Conservation (phyloP, 176 grass and related monocot genomes). For the Thinopyrum elongatum region DNA sequence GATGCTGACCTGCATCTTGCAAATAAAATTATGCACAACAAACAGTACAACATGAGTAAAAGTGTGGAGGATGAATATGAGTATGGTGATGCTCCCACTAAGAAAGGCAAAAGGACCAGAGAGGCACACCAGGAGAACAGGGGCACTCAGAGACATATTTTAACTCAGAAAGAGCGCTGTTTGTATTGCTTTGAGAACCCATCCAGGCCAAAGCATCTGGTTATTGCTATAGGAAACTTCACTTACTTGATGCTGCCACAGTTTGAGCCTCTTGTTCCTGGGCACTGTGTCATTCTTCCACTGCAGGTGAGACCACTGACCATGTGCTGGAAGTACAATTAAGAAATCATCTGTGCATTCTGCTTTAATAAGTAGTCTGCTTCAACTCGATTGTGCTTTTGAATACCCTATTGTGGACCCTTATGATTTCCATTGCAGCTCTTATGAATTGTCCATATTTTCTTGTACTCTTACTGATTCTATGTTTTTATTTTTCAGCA, state of each 20-base stretch:
- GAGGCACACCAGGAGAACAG: constrained; percentile 41
- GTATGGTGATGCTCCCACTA: constrained; percentile 77
- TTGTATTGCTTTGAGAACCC: constrained; percentile 95
- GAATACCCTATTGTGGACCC: not conserved
- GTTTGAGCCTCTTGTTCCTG: constrained; percentile 69
- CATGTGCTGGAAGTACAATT: not conserved
- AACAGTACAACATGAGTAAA: constrained; percentile 60
- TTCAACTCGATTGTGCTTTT: constrained; percentile 2
- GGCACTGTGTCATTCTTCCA: constrained; percentile 87
- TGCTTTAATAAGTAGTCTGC: not conserved
- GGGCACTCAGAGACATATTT: constrained; percentile 29
- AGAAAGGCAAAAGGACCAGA: constrained; percentile 61
- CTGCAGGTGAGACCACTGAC: constrained; percentile 67
- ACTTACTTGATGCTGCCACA: constrained; percentile 91
- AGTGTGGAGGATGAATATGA: constrained; percentile 95
- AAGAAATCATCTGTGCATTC: not conserved
- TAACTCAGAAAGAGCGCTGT: constrained; percentile 86
- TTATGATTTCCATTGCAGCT: not conserved
- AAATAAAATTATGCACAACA: constrained; percentile 83
- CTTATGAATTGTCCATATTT: constrained; percentile 6
- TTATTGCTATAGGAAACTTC: constrained; percentile 93
- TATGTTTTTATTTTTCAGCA: constrained; percentile 54
- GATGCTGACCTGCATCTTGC: constrained; percentile 81
- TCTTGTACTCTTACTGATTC: constrained; percentile 5
- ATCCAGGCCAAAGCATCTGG: constrained; percentile 92